Percentiles rank a stretch among this genome's conserved stretches.
phyloP scores from a whole-genome alignment of 257 asterid genomes.

The Orobanche coerulescens region DNA sequence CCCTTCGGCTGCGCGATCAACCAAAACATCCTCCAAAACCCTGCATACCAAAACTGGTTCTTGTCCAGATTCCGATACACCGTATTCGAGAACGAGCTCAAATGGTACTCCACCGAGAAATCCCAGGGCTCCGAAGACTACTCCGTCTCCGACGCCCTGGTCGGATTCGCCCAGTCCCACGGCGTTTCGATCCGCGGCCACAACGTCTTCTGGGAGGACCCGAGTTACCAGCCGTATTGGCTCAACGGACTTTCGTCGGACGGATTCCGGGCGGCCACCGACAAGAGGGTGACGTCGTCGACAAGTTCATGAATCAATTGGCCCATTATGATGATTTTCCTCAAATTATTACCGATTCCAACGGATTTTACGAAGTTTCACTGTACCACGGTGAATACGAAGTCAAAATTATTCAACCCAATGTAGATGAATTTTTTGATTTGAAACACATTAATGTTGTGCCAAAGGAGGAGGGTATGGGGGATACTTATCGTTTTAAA shows the following conservation, averaged over 20 bases:
- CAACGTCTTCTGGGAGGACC: conserved; percentile 66
- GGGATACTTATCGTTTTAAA: not conserved
- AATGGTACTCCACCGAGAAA: not conserved
- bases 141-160: conserved; percentile 35
- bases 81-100: not conserved
- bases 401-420: conserved; percentile 26
- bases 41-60: not conserved
- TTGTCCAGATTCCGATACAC: not conserved
- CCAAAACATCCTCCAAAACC: not conserved
- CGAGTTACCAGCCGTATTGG: conserved; percentile 38
- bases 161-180: conserved; percentile 21
- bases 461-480: not conserved
- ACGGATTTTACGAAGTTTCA: conserved; percentile 31
- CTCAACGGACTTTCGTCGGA: conserved; percentile 22
- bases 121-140: not conserved
- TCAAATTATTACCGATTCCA: conserved; percentile 20
- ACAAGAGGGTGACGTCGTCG: conserved; percentile 32
- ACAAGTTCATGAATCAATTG: conserved; percentile 15
- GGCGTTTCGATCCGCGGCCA: conserved; percentile 51
- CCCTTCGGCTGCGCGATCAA: not conserved
- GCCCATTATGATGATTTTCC: not conserved
- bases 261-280: conserved; percentile 25
- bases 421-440: not conserved
- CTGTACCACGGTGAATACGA: conserved; percentile 44
- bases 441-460: not conserved